Evolutionary conservation across 2,329 filamentous ascomycete species (phyloP).

Genomic region (Ophiostoma sp.): DNA sequence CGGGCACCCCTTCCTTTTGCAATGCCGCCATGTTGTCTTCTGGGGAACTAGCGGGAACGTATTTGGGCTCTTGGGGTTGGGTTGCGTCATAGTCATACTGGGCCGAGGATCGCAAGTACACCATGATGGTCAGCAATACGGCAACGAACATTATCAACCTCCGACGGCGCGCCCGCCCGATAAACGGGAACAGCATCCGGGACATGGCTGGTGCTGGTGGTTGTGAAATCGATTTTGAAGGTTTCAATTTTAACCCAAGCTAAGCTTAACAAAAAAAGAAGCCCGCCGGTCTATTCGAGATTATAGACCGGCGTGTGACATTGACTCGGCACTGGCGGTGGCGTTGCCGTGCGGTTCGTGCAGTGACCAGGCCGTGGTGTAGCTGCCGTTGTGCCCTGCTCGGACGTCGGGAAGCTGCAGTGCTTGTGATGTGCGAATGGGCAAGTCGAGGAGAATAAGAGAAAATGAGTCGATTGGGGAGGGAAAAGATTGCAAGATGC

Average conservation of each 20-base stretch:
- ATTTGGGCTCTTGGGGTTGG: neutral
- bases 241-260: too few relatives aligned
- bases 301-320: neutral
- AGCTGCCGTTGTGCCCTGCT: neutral
- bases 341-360: neutral
- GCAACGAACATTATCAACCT: constrained; percentile 19
- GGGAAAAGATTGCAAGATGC: neutral
- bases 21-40: constrained; percentile 12
- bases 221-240: neutral
- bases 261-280: too few relatives aligned
- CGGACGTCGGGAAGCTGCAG: neutral
- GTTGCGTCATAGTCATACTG: neutral
- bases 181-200: constrained; percentile 19
- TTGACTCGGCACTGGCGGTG: neutral
- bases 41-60: constrained; percentile 16
- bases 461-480: neutral
- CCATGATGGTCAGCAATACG: constrained; percentile 19
- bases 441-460: neutral
- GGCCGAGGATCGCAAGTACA: neutral
- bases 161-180: constrained; percentile 25
- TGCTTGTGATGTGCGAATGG: neutral
- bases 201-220: neutral
- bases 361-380: neutral
- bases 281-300: neutral
- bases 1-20: neutral